These are phyloP conservation scores for Nectriaceae sp. DNA, from an alignment of 2,329 filamentous ascomycete genomes.

Conservation along the genomic window DNA sequence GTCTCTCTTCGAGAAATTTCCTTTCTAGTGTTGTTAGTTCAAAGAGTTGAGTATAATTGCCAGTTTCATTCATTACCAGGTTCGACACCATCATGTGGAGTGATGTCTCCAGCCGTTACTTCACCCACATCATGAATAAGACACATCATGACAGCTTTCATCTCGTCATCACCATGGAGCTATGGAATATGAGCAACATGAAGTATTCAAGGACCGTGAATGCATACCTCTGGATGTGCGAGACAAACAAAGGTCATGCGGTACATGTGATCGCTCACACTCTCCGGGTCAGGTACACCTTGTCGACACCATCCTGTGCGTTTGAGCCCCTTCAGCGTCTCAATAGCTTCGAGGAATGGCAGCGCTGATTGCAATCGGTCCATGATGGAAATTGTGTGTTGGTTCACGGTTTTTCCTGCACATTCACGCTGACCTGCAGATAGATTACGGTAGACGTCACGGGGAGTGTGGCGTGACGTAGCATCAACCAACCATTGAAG, in stretches of 20 bases:
- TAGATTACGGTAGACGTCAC: neutral
- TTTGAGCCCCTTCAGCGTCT: conserved; percentile 14
- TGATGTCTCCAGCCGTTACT: conserved; percentile 12
- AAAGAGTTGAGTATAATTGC: too few species aligned
- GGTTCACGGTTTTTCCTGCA: neutral
- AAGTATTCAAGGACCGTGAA: too few species aligned
- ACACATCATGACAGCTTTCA: conserved; percentile 12
- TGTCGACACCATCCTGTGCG: conserved; percentile 1
- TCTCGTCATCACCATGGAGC: conserved; percentile 9
- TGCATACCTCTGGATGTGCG: conserved; percentile 14
- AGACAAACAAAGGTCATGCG: conserved; percentile 13
- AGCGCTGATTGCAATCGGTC: conserved; percentile 2
- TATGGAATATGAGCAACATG: conserved; percentile 1
- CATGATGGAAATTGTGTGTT: conserved; percentile 3
- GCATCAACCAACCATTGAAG: too few species aligned
- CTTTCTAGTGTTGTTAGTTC: neutral
- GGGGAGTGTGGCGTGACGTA: neutral
- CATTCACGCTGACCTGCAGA: neutral
- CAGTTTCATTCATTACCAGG: neutral
- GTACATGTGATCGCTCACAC: conserved; percentile 13
- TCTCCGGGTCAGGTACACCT: conserved; percentile 6
- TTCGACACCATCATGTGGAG: conserved; percentile 2
- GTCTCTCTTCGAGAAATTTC: conserved; percentile 10
- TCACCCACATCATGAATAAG: conserved; percentile 11
- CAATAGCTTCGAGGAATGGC: conserved; percentile 14